Conservation (phyloP, 805 yeast species). For the Kodamaea lidongshanica region DNA sequence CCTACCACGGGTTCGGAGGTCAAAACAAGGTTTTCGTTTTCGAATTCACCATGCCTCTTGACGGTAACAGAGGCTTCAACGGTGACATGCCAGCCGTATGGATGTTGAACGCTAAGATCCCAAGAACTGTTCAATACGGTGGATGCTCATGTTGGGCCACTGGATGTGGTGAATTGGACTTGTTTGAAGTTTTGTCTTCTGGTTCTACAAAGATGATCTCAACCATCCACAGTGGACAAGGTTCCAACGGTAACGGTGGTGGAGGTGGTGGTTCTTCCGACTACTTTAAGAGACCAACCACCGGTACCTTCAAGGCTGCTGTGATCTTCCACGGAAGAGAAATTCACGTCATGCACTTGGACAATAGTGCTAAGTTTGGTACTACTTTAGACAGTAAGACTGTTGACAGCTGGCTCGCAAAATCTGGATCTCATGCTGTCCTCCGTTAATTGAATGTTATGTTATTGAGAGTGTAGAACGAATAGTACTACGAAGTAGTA, state of each 20-base stretch:
- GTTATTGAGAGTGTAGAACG: no score
- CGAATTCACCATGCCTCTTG: slow-evolving; percentile 91
- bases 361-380: slow-evolving; percentile 43
- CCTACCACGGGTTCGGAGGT: slow-evolving; percentile 93
- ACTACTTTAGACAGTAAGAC: slow-evolving; percentile 46
- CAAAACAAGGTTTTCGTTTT: slow-evolving; percentile 77
- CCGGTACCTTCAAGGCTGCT: slow-evolving; percentile 79
- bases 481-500: no score
- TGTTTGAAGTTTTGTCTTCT: slow-evolving; percentile 77
- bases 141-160: slow-evolving; percentile 93
- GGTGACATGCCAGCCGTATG: slow-evolving; percentile 97
- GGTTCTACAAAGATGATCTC: slow-evolving; percentile 73
- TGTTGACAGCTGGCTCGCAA: slow-evolving; percentile 53
- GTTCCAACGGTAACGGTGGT: slow-evolving; percentile 41
- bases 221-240: slow-evolving; percentile 83
- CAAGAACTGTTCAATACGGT: slow-evolving; percentile 96
- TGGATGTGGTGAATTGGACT: slow-evolving; percentile 97
- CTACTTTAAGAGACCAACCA: slow-evolving; percentile 81
- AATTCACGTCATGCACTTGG: slow-evolving; percentile 58
- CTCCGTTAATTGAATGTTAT: no score
- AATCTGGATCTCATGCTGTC: slow-evolving; percentile 45
- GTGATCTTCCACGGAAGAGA: slow-evolving; percentile 60
- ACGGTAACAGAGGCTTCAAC: slow-evolving; percentile 49
- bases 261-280: slow-evolving; percentile 90
- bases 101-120: slow-evolving; percentile 91